phyloP scores from a whole-genome alignment of 2,329 filamentous ascomycete genomes.

The Claviceps quebecensis region DNA sequence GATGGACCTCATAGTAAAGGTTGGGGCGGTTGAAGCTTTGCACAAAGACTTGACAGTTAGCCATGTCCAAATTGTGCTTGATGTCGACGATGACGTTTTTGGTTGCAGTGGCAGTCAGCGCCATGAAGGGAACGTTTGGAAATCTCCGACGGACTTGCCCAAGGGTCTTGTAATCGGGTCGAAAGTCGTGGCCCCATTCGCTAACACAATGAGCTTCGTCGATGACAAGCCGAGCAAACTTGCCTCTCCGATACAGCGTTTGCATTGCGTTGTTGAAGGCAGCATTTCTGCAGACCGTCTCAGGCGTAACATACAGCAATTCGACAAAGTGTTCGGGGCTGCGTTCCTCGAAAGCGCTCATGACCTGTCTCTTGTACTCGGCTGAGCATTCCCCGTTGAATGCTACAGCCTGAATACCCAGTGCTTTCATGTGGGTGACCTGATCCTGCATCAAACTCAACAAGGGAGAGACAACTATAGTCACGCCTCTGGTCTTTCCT shows the following conservation, averaged over 20 bases:
- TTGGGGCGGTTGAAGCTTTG: conserved; percentile 98
- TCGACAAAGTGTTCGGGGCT: conserved; percentile 67
- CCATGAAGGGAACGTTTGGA: conserved; percentile 76
- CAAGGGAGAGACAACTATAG: conserved; percentile 86
- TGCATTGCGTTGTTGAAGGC: conserved; percentile 52
- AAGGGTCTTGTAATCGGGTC: conserved; percentile 84
- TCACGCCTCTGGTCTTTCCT: conserved; percentile 74
- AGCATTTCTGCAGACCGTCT: conserved; percentile 81
- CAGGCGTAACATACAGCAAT: conserved; percentile 87
- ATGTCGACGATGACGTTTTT: conserved; percentile 85
- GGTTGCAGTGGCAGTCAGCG: conserved; percentile 88
- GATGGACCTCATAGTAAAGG: conserved; percentile 70
- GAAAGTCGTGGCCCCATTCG: conserved; percentile 97
- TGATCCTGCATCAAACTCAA: conserved; percentile 97
- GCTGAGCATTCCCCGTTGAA: conserved; percentile 64
- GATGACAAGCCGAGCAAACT: conserved; percentile 82
- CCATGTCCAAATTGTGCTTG: conserved; percentile 78
- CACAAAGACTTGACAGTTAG: conserved; percentile 61
- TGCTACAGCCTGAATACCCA: conserved; percentile 65
- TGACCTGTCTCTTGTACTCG: conserved; percentile 50
- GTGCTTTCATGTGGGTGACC: conserved; percentile 61
- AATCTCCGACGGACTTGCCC: conserved; percentile 61
- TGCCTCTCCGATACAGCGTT: conserved; percentile 52
- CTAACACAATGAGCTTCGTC: conserved; percentile 99
- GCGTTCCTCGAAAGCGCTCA: conserved; percentile 45